phyloP scores from a whole-genome alignment of 257 asterid genomes.

The Solanum microdontum region DNA sequence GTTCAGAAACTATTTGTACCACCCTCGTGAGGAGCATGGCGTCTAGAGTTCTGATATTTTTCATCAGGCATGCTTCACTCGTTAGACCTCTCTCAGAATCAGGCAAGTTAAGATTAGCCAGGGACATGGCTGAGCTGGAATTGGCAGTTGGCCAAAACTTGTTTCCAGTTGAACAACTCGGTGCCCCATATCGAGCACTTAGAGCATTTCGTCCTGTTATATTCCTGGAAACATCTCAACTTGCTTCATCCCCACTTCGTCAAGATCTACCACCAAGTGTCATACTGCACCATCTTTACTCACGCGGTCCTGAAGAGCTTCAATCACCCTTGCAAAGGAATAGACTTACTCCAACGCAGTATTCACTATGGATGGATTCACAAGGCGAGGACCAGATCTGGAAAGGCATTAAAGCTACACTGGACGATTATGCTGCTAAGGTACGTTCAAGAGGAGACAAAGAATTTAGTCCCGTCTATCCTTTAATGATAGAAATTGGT shows the following conservation, averaged over 20 bases:
- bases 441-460: conserved; percentile 77
- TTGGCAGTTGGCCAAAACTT: conserved; percentile 74
- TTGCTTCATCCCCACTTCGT: conserved; percentile 74
- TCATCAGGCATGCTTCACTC: conserved; percentile 81
- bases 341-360: conserved; percentile 69
- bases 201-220: conserved; percentile 91
- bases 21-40: conserved; percentile 87
- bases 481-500: conserved; percentile 67
- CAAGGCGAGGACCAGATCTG: conserved; percentile 97
- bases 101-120: conserved; percentile 91
- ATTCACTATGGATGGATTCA: conserved; percentile 91
- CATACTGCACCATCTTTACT: conserved; percentile 79
- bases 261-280: conserved; percentile 85
- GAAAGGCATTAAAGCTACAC: conserved; percentile 83
- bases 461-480: conserved; percentile 85
- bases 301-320: conserved; percentile 85
- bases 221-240: conserved; percentile 82
- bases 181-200: conserved; percentile 87
- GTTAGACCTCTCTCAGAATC: conserved; percentile 93
- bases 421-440: conserved; percentile 79
- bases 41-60: conserved; percentile 67
- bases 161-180: conserved; percentile 94
- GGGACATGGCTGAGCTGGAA: conserved; percentile 96
- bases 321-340: conserved; percentile 89
- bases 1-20: conserved; percentile 72